Base-by-base conservation (phyloP, 495 filamentous ascomycete genomes). In the Aspergillus cristatus region DNA sequence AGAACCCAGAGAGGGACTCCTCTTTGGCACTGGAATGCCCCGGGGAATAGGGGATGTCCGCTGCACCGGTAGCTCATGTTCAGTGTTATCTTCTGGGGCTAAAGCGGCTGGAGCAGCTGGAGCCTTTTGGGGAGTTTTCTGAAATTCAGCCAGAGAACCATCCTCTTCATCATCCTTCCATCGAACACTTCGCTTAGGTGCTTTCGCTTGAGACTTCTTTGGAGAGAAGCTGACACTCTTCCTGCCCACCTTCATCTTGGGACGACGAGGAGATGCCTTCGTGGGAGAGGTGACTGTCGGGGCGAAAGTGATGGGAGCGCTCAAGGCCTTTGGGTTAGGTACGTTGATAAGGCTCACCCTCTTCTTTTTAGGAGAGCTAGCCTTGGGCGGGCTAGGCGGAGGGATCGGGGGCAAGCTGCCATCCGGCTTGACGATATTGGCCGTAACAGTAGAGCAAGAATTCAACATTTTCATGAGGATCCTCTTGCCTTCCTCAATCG, bases 121-220 rank as follows among this genome's bases (percentile, higher is more conserved):
- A 4, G 20, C 20, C 50, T 76, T 82, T 49, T 84, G 69, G 17
- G 87, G 90, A 3, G 89, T 93, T 60, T 84, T 84, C 54, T 89
- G 81, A 44, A 87, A 94, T 51, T 95, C 90, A 37, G 85, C 84
- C 18, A 96, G 63, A 20, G 79, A 72, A 7, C 86, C 86, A 51
- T 96, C 82, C 18, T 78, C 75, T 35, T 83, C 83, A 48, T 97
- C 91, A 53, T 98, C 91, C 32, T 83, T 79, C 93, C 93, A 98
- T 37, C 88, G 73, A 11, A 98, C 91, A 26, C 73, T 76, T 48
- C 85, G 70, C 65, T 94, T 91, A 13, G 54, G 38, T 17, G 61
- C 45, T 42, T 79, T 81, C 2, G 71, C 67, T 18, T 78, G 71
- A 0, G 66, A 62, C 65, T 91, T 91, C 68, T 85, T 90, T 0